Base-by-base conservation (phyloP, 2,329 filamentous ascomycete species). In the Diaporthe velutina region DNA sequence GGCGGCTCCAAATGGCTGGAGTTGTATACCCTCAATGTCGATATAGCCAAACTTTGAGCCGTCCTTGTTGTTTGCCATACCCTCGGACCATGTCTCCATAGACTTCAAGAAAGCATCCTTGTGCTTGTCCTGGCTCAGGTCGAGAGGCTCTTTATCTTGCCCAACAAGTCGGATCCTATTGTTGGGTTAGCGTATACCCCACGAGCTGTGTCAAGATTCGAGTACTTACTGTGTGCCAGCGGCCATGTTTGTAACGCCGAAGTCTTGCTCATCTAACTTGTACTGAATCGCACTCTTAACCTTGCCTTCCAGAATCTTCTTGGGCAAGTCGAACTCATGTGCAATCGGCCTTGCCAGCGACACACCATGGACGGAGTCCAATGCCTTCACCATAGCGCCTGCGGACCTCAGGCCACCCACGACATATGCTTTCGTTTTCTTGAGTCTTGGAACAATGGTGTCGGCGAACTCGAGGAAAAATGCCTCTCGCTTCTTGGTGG, bases 401-500 rank as follows among this genome's bases (percentile, higher is more conserved):
- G 84, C 86, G 3, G 86, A 86, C 77, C 85, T 85, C 79, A 91
- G 85, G 13, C 89, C 89, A 52, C 89, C 89, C 1, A 88, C 90
- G 52, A 90, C 82, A 78, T 88, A 90, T 2, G 84, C 83, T 79
- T 85, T 87, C 1, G 89, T 91, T 79, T 88, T 85, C 4, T 74
- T 83, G 54, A 90, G 80, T 13, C 80, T 81, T 42, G 87, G 80
- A 38, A 84, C 80, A 81, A 91, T 86, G 73, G 83, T 77, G 76
- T 88, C 83, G 0, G 89, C 88, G 75, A 90, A 91, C 6, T 90
- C 88, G 75, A 91, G 78, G 83, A 91, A 91, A 84, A 90, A 91
- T 2, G 86, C 85, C 78, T 90, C 89, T 5, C 88, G 84, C 81
- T 87, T 86, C 79, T 85, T 85, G 17, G 89, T 91, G 22, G 84